phyloP scores from a whole-genome alignment of 768 basidiomycete species.

The Leccinum truebloodii region DNA sequence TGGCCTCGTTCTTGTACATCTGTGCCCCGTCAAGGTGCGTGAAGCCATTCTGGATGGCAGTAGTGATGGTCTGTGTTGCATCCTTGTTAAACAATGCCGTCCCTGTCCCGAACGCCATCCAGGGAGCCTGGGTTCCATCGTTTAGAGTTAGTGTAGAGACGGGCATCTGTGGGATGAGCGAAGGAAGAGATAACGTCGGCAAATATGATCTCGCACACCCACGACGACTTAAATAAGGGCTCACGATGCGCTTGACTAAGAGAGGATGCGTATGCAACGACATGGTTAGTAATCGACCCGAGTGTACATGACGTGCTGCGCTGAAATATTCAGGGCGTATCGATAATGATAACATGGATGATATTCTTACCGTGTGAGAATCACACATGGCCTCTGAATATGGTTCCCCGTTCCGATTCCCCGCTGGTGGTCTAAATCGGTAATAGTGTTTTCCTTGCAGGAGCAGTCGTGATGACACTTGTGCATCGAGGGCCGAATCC shows the following conservation, averaged over 20 bases:
- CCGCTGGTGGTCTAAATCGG: too few species aligned
- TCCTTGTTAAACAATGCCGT: constrained; percentile 52
- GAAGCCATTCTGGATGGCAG: constrained; percentile 57
- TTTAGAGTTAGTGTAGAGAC: constrained; percentile 47
- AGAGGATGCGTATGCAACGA: not conserved
- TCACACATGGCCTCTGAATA: not conserved
- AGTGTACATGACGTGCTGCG: not conserved
- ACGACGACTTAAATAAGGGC: constrained; percentile 10
- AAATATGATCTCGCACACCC: not conserved
- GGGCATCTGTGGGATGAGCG: constrained; percentile 20
- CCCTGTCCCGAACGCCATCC: constrained; percentile 65
- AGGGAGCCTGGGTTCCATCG: constrained; percentile 53
- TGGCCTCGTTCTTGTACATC: constrained; percentile 55
- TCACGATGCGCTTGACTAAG: constrained; percentile 13
- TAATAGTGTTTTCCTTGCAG: not conserved
- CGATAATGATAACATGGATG: not conserved
- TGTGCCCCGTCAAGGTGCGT: constrained; percentile 69
- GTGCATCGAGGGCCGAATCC: not conserved
- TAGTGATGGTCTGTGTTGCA: constrained; percentile 38
- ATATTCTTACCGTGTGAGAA: constrained; percentile 1
- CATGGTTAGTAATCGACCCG: not conserved
- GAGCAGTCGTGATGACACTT: not conserved
- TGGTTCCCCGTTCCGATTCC: too few species aligned
- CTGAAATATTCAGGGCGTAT: too few species aligned
- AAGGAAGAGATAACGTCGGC: constrained; percentile 8